These are phyloP conservation scores for Globisporangium recalcitrans DNA, from an alignment of 352 stramenopile genomes.

Conservation along the genomic window DNA sequence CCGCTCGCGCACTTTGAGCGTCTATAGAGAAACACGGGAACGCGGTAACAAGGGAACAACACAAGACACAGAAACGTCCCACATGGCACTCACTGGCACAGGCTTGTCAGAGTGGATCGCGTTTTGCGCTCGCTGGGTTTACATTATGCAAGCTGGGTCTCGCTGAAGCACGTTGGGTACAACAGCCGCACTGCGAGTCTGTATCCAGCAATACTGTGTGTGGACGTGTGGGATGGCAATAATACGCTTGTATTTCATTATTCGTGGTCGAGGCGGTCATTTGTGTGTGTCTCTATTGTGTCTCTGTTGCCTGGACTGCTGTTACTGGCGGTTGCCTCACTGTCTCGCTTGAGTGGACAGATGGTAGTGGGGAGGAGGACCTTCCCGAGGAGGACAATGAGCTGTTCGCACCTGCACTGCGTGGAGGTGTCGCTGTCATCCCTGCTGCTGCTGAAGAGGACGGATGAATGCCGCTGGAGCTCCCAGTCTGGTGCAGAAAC, in stretches of 20 bases:
- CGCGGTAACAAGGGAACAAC: background rate
- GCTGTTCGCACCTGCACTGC: background rate
- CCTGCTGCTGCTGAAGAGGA: background rate
- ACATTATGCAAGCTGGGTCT: too few species aligned
- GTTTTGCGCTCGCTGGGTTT: too few species aligned
- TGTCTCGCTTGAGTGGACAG: constrained; percentile 10
- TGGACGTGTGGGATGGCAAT: background rate
- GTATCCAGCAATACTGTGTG: too few species aligned
- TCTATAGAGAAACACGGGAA: background rate
- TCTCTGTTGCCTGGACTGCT: background rate
- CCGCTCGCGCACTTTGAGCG: constrained; percentile 41
- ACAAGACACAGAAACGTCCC: too few species aligned
- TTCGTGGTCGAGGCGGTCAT: background rate
- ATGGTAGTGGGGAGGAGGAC: background rate
- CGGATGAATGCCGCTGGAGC: background rate
- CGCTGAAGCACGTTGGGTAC: too few species aligned
- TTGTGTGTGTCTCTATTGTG: background rate
- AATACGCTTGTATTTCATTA: constrained; percentile 1
- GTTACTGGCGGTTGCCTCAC: background rate
- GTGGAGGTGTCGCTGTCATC: background rate
- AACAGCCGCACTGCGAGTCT: too few species aligned
- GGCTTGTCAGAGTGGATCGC: too few species aligned
- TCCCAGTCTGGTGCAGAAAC: constrained; percentile 53
- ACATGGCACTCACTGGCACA: too few species aligned
- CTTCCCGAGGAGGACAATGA: background rate